Base-by-base conservation (phyloP, 805 yeast species). In the Teunomyces kruisii region DNA sequence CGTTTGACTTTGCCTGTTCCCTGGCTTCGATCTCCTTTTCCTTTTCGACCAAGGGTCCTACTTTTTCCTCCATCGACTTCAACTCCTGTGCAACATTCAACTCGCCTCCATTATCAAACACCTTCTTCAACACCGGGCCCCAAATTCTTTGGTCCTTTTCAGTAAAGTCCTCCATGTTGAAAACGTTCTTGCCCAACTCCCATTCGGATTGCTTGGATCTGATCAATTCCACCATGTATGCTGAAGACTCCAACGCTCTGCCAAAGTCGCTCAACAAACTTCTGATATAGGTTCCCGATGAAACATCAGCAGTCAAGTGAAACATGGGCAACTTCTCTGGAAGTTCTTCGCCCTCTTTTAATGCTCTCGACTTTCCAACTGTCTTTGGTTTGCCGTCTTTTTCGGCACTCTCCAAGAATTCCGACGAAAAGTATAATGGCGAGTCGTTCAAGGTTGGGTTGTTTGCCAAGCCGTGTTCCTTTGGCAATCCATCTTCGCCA, bases 281-380 rank as follows among this genome's bases (percentile, higher is more conserved):
- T 53, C 99, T 77, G 40, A 94, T 90, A 57, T 94, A 94, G 0
- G 98, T 94, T 1, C 99, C 99, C 0, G 97, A 89, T 1, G 96
- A 86, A 0, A 92, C 99, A 29, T 79, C 76, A 3, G 95, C 80
- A 12, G 76, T 78, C 53, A 94, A 80, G 55, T 86, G 91, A 19
- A 92, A 56, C 40, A 85, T 55, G 2, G 95, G 94, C 2, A 88
- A 82, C 49, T 77, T 72, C 1, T 70, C 76, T 2, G 74, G 74
- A 6, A 69, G 70, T 2, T 53, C 47, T 15, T 72, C 71, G 9
- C 64, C 70, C 1, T 67, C 70, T 9, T 62, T 56, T n/a, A 76
- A 51, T 1, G 65, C 62, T 16, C 59, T 61, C 4, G 79, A 72
- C 13, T 69, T 64, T 3, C 64, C 77, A 1, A 69, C 62, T 2